These are phyloP conservation scores for Drechmeria coniospora DNA, from an alignment of 2,329 filamentous ascomycete species.

Conservation along the genomic window DNA sequence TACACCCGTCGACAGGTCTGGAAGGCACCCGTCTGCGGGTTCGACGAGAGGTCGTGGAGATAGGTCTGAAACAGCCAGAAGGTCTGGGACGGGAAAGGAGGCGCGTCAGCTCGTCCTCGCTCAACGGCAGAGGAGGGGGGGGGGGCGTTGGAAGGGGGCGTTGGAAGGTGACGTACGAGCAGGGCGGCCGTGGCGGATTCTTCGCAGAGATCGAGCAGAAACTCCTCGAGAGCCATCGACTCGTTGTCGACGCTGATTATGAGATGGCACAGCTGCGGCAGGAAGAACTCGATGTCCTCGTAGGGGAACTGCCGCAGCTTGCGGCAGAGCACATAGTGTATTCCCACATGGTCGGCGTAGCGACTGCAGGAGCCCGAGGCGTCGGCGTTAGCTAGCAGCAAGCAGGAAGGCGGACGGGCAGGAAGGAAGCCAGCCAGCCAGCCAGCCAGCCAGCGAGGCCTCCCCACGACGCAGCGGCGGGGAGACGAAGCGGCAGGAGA, in stretches of 20 bases:
- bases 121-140: not conserved
- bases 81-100: conserved; percentile 35
- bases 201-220: conserved; percentile 71
- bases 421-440: not conserved
- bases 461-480: too few relatives aligned
- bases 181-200: conserved; percentile 75
- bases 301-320: conserved; percentile 82
- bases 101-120: not conserved
- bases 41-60: conserved; percentile 62
- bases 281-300: conserved; percentile 86
- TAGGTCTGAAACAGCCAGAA: conserved; percentile 88
- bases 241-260: conserved; percentile 82
- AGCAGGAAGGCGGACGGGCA: conserved; percentile 2
- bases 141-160: conserved; percentile 1
- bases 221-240: conserved; percentile 82
- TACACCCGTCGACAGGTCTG: conserved; percentile 72
- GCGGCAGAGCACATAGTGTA: conserved; percentile 77
- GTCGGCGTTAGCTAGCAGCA: conserved; percentile 7
- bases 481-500: not conserved
- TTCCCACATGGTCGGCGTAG: conserved; percentile 79
- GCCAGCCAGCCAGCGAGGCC: too few relatives aligned
- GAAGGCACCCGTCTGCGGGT: conserved; percentile 62
- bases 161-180: conserved; percentile 40
- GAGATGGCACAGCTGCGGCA: conserved; percentile 75
- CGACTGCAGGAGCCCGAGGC: conserved; percentile 34